Evolutionary conservation across 805 yeast species (phyloP).

Genomic region (Starmera caribaea): DNA sequence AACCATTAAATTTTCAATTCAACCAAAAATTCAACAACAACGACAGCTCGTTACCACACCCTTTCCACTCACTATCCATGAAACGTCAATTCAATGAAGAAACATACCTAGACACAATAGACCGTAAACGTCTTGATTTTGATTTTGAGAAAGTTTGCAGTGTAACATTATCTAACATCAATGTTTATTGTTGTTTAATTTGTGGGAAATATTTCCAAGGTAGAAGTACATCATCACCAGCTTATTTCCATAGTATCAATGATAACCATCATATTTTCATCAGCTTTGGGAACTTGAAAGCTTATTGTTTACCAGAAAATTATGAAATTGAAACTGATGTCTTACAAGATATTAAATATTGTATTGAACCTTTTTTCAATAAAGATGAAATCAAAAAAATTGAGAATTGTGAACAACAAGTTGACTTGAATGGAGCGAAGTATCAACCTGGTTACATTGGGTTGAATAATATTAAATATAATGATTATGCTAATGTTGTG

Average conservation of each 20-base stretch:
- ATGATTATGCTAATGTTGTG: conserved; percentile 49
- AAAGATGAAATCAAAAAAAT: conserved; percentile 23
- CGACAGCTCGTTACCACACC: too few species aligned
- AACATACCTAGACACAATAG: conserved; percentile 21
- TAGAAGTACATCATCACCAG: conserved; percentile 50
- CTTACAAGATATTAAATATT: conserved; percentile 42
- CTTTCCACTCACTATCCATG: background rate
- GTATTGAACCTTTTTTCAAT: conserved; percentile 43
- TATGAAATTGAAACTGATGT: conserved; percentile 29
- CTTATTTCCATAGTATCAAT: conserved; percentile 57
- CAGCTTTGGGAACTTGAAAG: conserved; percentile 37
- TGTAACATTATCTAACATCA: conserved; percentile 47
- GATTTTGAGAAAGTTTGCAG: conserved; percentile 63
- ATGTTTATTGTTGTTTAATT: conserved; percentile 61
- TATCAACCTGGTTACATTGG: conserved; percentile 64
- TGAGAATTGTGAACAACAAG: conserved; percentile 18
- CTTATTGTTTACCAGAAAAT: conserved; percentile 58
- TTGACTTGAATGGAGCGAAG: conserved; percentile 33
- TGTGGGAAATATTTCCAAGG: conserved; percentile 75
- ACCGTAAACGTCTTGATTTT: conserved; percentile 39
- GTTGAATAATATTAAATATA: conserved; percentile 40
- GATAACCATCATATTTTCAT: conserved; percentile 56
- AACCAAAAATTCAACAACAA: too few species aligned
- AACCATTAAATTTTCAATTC: too few species aligned
- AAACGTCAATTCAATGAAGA: background rate